Base-by-base conservation (phyloP, 2,329 filamentous ascomycete genomes). In the Penicillium rolfsii region DNA sequence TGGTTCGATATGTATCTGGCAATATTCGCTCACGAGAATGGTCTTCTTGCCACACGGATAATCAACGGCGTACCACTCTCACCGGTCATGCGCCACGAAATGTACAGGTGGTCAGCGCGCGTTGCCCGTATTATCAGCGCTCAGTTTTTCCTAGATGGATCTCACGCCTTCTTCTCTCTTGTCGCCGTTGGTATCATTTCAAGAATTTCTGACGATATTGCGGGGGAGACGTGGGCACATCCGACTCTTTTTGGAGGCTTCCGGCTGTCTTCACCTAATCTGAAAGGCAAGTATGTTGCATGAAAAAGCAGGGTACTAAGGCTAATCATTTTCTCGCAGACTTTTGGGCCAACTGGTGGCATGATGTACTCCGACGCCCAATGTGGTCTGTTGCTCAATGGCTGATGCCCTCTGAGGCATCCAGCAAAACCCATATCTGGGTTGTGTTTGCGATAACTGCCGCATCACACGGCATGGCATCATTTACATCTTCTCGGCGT, bases 321-420 rank as follows among this genome's bases (percentile, higher is more conserved):
- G 48, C 48, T 50, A 33, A 50, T 33, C 8, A 7, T 19, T 19
- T 33, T 2, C 3, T 50, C 16, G 4, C 9, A 50, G 48, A 50
- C 30, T 50, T 50, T 33, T 50, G 48, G 48, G 48, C 48, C 28
- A 50, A 50, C 28, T 50, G 48, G 48, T 50, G 48, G 48, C 48
- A 50, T 12, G 48, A 50, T 35, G 28, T 50, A 19, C 48, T 50
- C 35, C 48, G 48, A 35, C 48, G 48, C 16, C 48, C 48, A 35
- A 50, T 50, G 48, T 50, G 48, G 48, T 50, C 48, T 11, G 48
- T 50, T 11, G 48, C 48, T 9, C 48, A 50, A 28, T 50, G 48
- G 48, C 48, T 50, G 28, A 35, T 35, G 48, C 48, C 48, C 2
- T 50, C 48, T 9, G 16, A 50, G 2, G 22, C 24, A 5, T 50